Evolutionary conservation across 192 early-diverging fungal species (phyloP).

Genomic region (Endogone sp.): DNA sequence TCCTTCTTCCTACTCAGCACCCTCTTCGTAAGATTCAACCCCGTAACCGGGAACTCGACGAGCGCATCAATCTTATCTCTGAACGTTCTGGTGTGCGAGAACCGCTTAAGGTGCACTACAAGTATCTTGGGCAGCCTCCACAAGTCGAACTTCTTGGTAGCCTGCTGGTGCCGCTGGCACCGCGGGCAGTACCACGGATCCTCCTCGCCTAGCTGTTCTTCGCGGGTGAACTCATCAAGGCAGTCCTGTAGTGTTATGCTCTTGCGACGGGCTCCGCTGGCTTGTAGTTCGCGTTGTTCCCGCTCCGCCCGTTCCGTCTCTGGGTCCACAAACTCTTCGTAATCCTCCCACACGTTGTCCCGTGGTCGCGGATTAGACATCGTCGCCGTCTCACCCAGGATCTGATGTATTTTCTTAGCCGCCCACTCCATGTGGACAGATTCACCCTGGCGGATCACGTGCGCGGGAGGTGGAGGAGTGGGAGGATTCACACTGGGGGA

Average conservation of each 20-base stretch:
- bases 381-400: neutral
- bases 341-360: conserved; percentile 17
- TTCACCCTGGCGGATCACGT: conserved; percentile 23
- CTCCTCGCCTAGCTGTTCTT: conserved; percentile 70
- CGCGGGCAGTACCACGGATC: conserved; percentile 78
- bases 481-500: neutral
- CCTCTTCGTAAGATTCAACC: conserved; percentile 55
- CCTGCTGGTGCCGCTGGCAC: conserved; percentile 72
- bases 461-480: neutral
- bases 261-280: conserved; percentile 15
- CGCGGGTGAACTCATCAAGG: conserved; percentile 66
- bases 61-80: conserved; percentile 71
- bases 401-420: conserved; percentile 2
- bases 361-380: neutral
- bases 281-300: neutral
- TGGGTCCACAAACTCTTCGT: conserved; percentile 20
- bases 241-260: conserved; percentile 63
- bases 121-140: conserved; percentile 76
- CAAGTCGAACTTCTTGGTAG: conserved; percentile 77
- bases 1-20: conserved; percentile 24
- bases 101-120: conserved; percentile 81
- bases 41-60: conserved; percentile 67
- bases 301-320: neutral
- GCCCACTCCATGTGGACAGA: neutral
- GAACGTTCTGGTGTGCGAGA: conserved; percentile 59